Evolutionary conservation across 2,329 filamentous ascomycete genomes (phyloP), one percentile per base, ranked within the genome.

Genomic region (Penicillium aurantiogriseum): DNA sequence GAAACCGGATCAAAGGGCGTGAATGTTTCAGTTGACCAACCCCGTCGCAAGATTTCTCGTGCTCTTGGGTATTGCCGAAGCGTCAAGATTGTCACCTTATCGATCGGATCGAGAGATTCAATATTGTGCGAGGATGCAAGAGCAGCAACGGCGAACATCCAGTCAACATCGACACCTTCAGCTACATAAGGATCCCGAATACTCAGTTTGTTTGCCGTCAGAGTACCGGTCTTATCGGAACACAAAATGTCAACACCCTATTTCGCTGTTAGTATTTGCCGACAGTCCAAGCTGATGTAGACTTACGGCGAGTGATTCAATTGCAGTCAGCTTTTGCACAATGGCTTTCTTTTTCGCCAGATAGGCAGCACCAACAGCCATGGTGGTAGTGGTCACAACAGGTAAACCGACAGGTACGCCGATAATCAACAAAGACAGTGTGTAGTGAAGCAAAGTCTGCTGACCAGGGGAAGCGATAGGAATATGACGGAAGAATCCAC

Each of bases 321-420:
- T 91, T 51, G 88, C 88, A 56, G 88, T 91, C 57, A 91, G 79
- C 77, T 91, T 91, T 77, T 91, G 88, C 38, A 91, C 88, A 65
- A 91, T 91, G 49, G 88, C 88, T 76, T 90, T 88, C 72, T 90
- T 85, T 79, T 90, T 85, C 40, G 88, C 88, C 62, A 91, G 80
- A 74, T 90, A 91, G 48, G 88, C 88, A 62, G 88, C 88, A 71
- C 88, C 88, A 71, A 91, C 88, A 65, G 88, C 88, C 67, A 91
- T 82, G 4, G 88, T 91, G 42, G 88, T 91, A 59, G 88, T 91
- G 36, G 88, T 91, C 61, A 91, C 88, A 63, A 91, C 88, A 23
- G 88, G 88, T 62, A 91, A 83, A 86, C 88, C 88, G 75, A 91
- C 88, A 52, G 88, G 88, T n/a, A 91, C 88, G 79, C 88, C 88